Base-by-base conservation (phyloP, 129 eudicot species). In the Ambrosia trifida region DNA sequence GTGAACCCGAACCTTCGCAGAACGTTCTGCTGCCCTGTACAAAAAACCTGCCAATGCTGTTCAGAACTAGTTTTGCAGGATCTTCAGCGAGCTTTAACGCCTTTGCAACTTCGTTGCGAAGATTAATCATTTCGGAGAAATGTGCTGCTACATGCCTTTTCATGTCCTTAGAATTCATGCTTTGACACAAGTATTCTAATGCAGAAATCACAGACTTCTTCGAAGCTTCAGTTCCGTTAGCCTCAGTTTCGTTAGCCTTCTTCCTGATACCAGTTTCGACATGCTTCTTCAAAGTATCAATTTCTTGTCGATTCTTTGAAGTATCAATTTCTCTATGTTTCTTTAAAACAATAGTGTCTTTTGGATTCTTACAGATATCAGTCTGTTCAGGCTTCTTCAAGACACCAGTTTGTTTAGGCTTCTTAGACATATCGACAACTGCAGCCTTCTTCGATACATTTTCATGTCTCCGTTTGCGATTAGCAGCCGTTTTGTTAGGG, bases 31-130 rank as follows among this genome's bases (percentile, higher is more conserved):
- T 85, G 11, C 84, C 78, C 72, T 80, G 85, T 57, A 85, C 47
- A 68, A 44, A 90, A 71, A 83, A 90, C 82, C 76, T 80, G n/a
- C 95, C 97, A 28, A 79, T 24, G 71, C 85, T 72, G 2, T 79
- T 78, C 38, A 83, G 59, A 7, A 87, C 97, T 20, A 83, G 78
- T 63, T 79, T 87, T 3, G 84, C 84, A 11, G 91, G 87, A 63
- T 85, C 67, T n/a, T 60, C 64, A 0, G 95, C 87, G 2, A 72
- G 53, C 60, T 74, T 81, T 68, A 85, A 72, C 1, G 95, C 95
- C 68, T 85, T 71, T 0, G 89, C 80, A 24, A 79, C 77, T 69
- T 90, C 91, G 32, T 73, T 57, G 0, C 78, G 82, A 32, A 85
- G 83, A 45, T 64, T 43, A 7, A 53, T 28, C 20, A 56, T 20